Percentiles rank a stretch among this genome's conserved stretches.
Evolutionary conservation across 2,329 filamentous ascomycete genomes (phyloP).

Genomic region (Shiraia sp.): DNA sequence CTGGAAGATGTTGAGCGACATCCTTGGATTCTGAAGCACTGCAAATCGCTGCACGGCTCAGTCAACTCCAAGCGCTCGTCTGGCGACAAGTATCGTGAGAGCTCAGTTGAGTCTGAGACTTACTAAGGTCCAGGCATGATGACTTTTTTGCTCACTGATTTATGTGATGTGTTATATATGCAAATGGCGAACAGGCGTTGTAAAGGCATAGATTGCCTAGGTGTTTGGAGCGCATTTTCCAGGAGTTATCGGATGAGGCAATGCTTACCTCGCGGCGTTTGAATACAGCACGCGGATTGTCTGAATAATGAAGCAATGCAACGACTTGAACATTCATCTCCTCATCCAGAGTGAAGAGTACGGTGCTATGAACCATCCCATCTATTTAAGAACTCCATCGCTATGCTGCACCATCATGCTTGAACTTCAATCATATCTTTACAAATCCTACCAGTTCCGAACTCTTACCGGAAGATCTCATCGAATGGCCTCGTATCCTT

Average conservation of each 20-base stretch:
- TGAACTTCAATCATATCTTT: slow-evolving; percentile 4
- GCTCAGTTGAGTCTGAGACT: slow-evolving; percentile 27
- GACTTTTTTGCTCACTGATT: slow-evolving; percentile 4
- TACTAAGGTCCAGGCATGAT: slow-evolving; percentile 9
- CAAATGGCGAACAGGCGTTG: slow-evolving; percentile 16
- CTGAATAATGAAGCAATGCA: slow-evolving; percentile 19
- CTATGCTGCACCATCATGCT: slow-evolving; percentile 11
- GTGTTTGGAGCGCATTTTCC: slow-evolving; percentile 9
- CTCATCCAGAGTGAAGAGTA: slow-evolving; percentile 19
- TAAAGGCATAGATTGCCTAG: slow-evolving; percentile 1
- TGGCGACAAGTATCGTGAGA: slow-evolving; percentile 32
- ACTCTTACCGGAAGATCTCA: slow-evolving; percentile 78
- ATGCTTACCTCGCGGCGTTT: slow-evolving; percentile 5
- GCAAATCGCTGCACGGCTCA: slow-evolving; percentile 51
- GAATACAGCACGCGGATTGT: slow-evolving; percentile 10
- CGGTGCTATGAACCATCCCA: neutral
- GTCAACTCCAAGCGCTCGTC: slow-evolving; percentile 38
- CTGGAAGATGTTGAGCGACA: slow-evolving; percentile 87
- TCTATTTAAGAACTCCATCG: slow-evolving; percentile 16
- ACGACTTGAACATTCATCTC: slow-evolving; percentile 2
- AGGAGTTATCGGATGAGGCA: slow-evolving; percentile 9
- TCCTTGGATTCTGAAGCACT: slow-evolving; percentile 97
- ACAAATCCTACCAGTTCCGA: neutral
- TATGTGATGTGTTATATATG: slow-evolving; percentile 19
- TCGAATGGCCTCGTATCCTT: slow-evolving; percentile 93